Evolutionary conservation across 768 basidiomycete genomes (phyloP).

Genomic region (Holtermanniella nyarrowii): DNA sequence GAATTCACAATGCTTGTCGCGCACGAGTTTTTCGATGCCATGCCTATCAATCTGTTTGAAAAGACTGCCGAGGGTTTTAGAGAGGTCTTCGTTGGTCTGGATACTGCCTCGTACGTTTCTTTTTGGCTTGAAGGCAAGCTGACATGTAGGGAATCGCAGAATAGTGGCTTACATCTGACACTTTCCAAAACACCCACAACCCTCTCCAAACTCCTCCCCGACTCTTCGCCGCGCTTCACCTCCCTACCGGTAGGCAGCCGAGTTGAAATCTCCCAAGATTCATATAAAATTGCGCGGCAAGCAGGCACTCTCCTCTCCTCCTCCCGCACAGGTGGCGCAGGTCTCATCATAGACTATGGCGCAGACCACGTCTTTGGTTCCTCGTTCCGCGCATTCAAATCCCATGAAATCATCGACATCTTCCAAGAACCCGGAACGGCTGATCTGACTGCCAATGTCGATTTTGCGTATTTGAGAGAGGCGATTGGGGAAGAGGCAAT

Average conservation of each 20-base stretch:
- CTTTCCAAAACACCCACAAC: slow-evolving; percentile 54
- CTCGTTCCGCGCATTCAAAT: slow-evolving; percentile 86
- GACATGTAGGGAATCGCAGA: no score
- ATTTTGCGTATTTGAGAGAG: slow-evolving; percentile 80
- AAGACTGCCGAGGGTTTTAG: slow-evolving; percentile 72
- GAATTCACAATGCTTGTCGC: slow-evolving; percentile 77
- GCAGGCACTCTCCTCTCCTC: slow-evolving; percentile 55
- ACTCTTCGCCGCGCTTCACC: slow-evolving; percentile 59
- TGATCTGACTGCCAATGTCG: slow-evolving; percentile 93
- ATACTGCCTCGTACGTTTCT: no score
- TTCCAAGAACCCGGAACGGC: slow-evolving; percentile 77
- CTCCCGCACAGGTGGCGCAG: slow-evolving; percentile 43
- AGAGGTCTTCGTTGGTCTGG: slow-evolving; percentile 62
- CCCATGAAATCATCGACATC: slow-evolving; percentile 71
- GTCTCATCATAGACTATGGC: slow-evolving; percentile 84
- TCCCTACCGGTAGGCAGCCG: slow-evolving; percentile 58
- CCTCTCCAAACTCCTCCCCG: slow-evolving; percentile 46
- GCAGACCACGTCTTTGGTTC: slow-evolving; percentile 56
- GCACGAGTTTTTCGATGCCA: slow-evolving; percentile 95
- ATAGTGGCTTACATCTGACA: slow-evolving; percentile 52
- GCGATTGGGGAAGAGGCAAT: slow-evolving; percentile 53
- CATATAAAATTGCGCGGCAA: slow-evolving; percentile 58
- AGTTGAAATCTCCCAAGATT: slow-evolving; percentile 68
- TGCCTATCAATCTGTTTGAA: slow-evolving; percentile 86
- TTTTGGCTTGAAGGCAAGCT: slow-evolving; percentile 10